These are phyloP conservation scores for Selenicereus undatus DNA, from an alignment of 148 eudicot genomes.

Conservation along the genomic window DNA sequence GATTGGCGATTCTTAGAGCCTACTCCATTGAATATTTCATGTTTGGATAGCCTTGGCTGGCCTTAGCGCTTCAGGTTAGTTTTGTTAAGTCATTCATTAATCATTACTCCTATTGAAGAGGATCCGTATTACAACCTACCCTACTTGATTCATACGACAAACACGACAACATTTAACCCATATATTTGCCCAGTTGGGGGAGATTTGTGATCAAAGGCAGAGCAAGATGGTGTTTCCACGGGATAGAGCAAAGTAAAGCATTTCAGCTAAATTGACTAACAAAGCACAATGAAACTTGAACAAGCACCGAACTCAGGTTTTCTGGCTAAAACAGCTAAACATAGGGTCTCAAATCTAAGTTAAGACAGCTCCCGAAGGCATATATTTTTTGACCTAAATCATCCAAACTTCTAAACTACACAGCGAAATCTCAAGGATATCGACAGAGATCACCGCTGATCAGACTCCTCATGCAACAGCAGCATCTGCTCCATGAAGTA, in stretches of 20 bases:
- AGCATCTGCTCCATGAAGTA: constrained; percentile 43
- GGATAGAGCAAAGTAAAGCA: neutral
- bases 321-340: neutral
- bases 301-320: neutral
- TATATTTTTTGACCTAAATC: neutral
- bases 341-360: neutral
- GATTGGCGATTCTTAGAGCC: too few species aligned
- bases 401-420: constrained; percentile 8
- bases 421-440: constrained; percentile 1
- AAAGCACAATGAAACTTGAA: neutral
- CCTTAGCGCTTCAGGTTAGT: too few species aligned
- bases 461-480: constrained; percentile 26
- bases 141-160: too few species aligned
- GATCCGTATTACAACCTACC: too few species aligned
- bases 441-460: constrained; percentile 4
- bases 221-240: neutral
- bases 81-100: too few species aligned
- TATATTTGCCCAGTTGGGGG: too few species aligned
- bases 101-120: too few species aligned
- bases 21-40: too few species aligned
- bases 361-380: neutral
- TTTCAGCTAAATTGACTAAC: neutral
- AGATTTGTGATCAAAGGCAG: too few species aligned
- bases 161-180: too few species aligned
- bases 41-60: neutral